Percentiles rank a stretch among this genome's conserved stretches.
phyloP scores from a whole-genome alignment of 179 eudicot genomes.

The Spergularia azorica region DNA sequence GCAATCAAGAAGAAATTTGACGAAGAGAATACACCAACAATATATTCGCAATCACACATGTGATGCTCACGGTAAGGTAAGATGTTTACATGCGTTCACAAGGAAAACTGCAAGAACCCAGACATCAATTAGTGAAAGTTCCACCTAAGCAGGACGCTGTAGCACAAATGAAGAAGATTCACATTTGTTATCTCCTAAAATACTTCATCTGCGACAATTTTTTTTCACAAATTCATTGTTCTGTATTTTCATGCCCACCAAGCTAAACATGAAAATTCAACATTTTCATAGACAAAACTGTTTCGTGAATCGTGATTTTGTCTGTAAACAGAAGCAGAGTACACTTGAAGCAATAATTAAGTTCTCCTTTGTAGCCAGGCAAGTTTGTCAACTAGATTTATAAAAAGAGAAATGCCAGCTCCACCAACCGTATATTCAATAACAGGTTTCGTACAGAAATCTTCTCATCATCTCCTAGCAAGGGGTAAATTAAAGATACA shows the following conservation, averaged over 20 bases:
- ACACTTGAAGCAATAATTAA: background rate
- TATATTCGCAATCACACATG: background rate
- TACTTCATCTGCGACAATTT: background rate
- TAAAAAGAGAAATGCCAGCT: too few relatives aligned
- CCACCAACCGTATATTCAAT: background rate
- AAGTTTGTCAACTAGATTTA: too few relatives aligned
- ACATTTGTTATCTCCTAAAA: background rate
- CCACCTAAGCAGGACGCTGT: conserved; percentile 5
- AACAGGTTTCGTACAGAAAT: background rate
- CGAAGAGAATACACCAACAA: background rate
- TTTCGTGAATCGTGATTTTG: background rate
- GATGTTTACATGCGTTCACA: conserved; percentile 6
- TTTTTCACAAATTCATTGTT: background rate
- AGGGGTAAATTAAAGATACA: background rate
- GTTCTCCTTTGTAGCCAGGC: too few relatives aligned
- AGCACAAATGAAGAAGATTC: background rate
- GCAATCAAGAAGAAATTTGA: background rate
- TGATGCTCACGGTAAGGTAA: background rate
- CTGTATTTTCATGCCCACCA: background rate
- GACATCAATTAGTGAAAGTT: background rate
- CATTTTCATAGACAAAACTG: background rate
- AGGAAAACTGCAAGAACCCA: background rate
- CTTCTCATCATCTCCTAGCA: background rate
- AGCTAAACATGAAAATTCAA: conserved; percentile 4
- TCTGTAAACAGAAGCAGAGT: background rate